Conservation (phyloP, 192 early-diverging fungal genomes). For the Geranomyces variabilis region DNA sequence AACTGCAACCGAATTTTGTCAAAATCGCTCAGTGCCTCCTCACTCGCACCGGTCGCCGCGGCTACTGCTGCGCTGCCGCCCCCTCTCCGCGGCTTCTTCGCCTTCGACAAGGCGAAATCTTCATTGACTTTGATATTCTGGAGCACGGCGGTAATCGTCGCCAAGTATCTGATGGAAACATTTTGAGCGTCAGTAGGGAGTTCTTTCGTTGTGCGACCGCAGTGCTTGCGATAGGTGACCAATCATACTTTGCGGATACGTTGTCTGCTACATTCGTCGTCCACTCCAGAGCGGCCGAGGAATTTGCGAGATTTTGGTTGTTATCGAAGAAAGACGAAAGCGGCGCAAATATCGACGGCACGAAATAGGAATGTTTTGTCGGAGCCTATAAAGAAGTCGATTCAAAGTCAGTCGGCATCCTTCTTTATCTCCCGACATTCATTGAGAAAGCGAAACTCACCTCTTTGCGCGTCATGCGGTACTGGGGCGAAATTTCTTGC, state of each 20-base stretch:
- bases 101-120: conserved; percentile 2
- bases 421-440: no score
- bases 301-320: conserved; percentile 5
- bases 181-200: no score
- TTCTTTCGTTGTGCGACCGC: no score
- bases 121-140: conserved; percentile 11
- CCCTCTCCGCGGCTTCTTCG: neutral
- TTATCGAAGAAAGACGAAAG: conserved; percentile 21
- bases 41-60: conserved; percentile 3
- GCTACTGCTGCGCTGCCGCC: neutral
- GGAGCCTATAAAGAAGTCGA: conserved; percentile 14
- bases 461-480: conserved; percentile 37
- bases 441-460: conserved; percentile 2
- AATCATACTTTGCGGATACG: conserved; percentile 10
- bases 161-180: no score
- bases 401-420: no score
- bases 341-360: conserved; percentile 35
- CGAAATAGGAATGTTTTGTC: conserved; percentile 27
- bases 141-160: neutral
- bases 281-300: conserved; percentile 8
- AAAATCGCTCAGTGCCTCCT: conserved; percentile 12
- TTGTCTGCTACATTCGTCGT: conserved; percentile 15
- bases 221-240: no score
- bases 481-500: conserved; percentile 29
- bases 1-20: conserved; percentile 35